Evolutionary conservation across 345 rosid genomes (phyloP).

Genomic region (Bruguiera parviflora): DNA sequence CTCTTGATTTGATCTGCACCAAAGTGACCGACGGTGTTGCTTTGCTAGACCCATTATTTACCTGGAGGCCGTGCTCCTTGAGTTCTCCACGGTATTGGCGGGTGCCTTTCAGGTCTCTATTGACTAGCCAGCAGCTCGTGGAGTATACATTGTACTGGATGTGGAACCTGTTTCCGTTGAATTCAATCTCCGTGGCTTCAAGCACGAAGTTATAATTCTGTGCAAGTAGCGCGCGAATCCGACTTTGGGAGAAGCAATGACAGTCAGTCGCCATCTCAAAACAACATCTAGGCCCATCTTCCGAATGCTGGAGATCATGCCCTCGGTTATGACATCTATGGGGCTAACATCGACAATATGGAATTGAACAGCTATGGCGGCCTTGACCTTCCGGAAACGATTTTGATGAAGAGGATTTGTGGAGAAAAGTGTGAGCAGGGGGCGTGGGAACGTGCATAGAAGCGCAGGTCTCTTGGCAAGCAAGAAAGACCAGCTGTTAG

Average conservation of each 20-base stretch:
- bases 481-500: slow-evolving; percentile 32
- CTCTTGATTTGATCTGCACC: slow-evolving; percentile 53
- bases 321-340: slow-evolving; percentile 48
- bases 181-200: slow-evolving; percentile 41
- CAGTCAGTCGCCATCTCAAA: slow-evolving; percentile 37
- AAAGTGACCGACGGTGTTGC: slow-evolving; percentile 50
- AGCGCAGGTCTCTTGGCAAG: slow-evolving; percentile 40
- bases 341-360: slow-evolving; percentile 44
- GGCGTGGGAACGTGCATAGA: slow-evolving; percentile 38
- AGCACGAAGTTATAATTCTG: slow-evolving; percentile 43
- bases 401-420: slow-evolving; percentile 50
- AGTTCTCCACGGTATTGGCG: slow-evolving; percentile 52
- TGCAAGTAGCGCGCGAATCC: slow-evolving; percentile 46
- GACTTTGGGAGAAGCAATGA: slow-evolving; percentile 39
- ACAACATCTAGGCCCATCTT: slow-evolving; percentile 53
- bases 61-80: slow-evolving; percentile 46
- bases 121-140: slow-evolving; percentile 48
- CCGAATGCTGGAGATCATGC: slow-evolving; percentile 54
- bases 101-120: slow-evolving; percentile 36
- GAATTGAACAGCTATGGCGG: slow-evolving; percentile 44
- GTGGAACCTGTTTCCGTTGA: slow-evolving; percentile 35
- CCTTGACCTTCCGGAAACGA: slow-evolving; percentile 39
- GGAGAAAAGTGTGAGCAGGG: slow-evolving; percentile 50
- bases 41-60: slow-evolving; percentile 45
- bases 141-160: slow-evolving; percentile 55